Evolutionary conservation across 148 eudicot genomes (phyloP).

Genomic region (Rhododendron ovatum): DNA sequence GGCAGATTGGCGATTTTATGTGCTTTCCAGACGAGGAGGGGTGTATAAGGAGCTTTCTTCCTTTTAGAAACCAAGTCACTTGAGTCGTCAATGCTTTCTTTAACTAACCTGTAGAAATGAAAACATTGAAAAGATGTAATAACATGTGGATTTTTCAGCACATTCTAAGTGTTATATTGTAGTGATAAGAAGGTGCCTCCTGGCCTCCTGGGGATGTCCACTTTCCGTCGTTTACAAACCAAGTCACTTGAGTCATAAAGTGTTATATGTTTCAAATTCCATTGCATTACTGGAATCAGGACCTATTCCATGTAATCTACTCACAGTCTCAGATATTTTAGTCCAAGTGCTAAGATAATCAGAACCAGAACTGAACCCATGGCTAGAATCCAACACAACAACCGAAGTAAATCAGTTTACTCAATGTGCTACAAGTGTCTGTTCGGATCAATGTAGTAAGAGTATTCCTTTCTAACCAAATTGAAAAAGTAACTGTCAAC

Average conservation of each 20-base stretch:
- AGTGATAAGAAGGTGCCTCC: not conserved
- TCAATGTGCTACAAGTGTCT: not conserved
- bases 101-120: conserved; percentile 42
- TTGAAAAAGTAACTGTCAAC: not conserved
- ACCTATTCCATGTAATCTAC: not conserved
- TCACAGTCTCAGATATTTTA: no score
- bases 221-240: not conserved
- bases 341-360: not conserved
- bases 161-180: not conserved
- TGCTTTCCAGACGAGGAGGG: conserved; percentile 44
- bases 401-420: not conserved
- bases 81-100: conserved; percentile 42
- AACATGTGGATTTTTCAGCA: not conserved
- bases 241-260: no score
- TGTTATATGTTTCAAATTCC: not conserved
- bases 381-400: not conserved
- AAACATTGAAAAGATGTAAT: not conserved
- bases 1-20: conserved; percentile 30
- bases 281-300: not conserved
- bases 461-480: not conserved
- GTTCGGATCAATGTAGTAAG: not conserved
- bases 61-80: conserved; percentile 57
- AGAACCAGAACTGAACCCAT: not conserved
- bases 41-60: conserved; percentile 41
- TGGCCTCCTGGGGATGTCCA: not conserved